Evolutionary conservation across 169 alveolate genomes (phyloP).

Genomic region (Fabrea salina): DNA sequence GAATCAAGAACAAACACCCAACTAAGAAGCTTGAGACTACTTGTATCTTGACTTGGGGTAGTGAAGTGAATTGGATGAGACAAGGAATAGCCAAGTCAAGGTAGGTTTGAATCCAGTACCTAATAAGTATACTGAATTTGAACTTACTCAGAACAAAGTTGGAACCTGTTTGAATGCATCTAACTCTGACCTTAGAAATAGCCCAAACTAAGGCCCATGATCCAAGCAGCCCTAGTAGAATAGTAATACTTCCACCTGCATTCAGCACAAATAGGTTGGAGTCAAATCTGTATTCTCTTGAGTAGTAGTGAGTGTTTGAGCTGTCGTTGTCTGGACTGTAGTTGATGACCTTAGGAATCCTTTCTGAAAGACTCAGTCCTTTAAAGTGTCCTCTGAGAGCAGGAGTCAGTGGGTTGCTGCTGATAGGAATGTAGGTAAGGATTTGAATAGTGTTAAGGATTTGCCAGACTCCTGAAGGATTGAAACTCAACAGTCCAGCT

Average conservation of each 20-base stretch:
- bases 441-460: slow-evolving; percentile 11
- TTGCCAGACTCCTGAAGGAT: slow-evolving; percentile 11
- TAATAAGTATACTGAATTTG: background rate
- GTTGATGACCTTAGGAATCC: background rate
- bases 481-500: background rate
- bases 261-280: background rate
- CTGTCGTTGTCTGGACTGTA: background rate
- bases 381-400: background rate
- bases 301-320: background rate
- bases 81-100: background rate
- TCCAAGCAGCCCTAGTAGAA: too few species aligned
- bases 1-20: too few species aligned
- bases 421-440: background rate
- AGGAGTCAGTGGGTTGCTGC: background rate
- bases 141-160: background rate
- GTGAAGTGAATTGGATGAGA: background rate
- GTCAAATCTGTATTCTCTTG: background rate
- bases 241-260: background rate
- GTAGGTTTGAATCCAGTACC: slow-evolving; percentile 27
- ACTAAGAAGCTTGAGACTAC: too few species aligned
- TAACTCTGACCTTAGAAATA: too few species aligned
- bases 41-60: too few species aligned
- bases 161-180: too few species aligned
- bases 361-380: background rate
- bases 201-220: too few species aligned